These are phyloP conservation scores for Juncus effusus DNA, from an alignment of 176 grass and related monocot genomes.

Conservation along the genomic window DNA sequence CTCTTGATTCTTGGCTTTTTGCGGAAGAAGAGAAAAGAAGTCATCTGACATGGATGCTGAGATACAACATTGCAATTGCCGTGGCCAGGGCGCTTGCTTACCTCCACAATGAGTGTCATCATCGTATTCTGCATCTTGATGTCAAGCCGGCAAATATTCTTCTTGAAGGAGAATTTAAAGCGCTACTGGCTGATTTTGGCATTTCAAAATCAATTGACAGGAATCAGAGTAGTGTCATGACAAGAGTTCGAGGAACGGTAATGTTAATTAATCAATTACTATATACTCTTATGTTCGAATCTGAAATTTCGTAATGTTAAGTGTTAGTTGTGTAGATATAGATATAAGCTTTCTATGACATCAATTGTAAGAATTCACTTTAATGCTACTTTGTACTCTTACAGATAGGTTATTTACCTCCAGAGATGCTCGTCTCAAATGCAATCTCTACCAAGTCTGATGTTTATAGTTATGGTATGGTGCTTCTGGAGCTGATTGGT, in stretches of 20 bases:
- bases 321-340: neutral
- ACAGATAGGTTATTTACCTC: conserved; percentile 12
- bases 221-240: conserved; percentile 47
- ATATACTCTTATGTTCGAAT: neutral
- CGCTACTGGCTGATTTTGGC: conserved; percentile 54
- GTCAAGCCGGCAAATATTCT: conserved; percentile 74
- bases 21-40: conserved; percentile 1
- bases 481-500: conserved; percentile 47
- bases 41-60: conserved; percentile 37
- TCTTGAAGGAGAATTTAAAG: conserved; percentile 44
- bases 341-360: neutral
- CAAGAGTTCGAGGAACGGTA: conserved; percentile 39
- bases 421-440: conserved; percentile 37
- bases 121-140: conserved; percentile 49
- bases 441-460: conserved; percentile 41
- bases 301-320: neutral
- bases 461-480: conserved; percentile 66
- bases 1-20: conserved; percentile 57
- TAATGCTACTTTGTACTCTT: too few relatives aligned
- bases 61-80: conserved; percentile 34
- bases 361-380: too few relatives aligned
- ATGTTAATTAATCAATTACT: neutral
- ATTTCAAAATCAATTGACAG: conserved; percentile 45
- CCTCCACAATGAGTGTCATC: conserved; percentile 56
- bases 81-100: conserved; percentile 60